Conservation (phyloP, 1,139 yeast genomes). For the Saccharomyces hybrid region DNA sequence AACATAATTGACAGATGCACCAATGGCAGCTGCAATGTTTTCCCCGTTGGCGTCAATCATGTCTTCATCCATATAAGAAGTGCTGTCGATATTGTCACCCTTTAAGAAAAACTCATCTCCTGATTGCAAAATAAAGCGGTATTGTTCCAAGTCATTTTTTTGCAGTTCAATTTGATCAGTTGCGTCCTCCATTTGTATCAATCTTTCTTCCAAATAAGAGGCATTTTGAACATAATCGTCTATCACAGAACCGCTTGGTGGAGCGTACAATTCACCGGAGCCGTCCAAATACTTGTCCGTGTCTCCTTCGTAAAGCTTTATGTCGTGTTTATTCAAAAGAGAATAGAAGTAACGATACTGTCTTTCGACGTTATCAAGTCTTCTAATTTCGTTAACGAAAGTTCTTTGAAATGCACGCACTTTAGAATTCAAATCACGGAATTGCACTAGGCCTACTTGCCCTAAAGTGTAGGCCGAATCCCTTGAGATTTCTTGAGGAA, state of each 20-base stretch:
- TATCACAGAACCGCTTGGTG: constrained; percentile 54
- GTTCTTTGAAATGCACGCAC: constrained; percentile 81
- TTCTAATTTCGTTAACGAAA: constrained; percentile 73
- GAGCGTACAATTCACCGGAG: constrained; percentile 7
- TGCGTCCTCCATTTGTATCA: constrained; percentile 48
- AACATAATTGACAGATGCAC: constrained; percentile 48
- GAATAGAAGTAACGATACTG: constrained; percentile 40
- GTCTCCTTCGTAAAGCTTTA: constrained; percentile 40
- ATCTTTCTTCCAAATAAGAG: constrained; percentile 50
- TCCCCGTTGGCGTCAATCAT: constrained; percentile 11
- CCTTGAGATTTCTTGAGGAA: constrained; percentile 81
- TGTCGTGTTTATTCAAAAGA: constrained; percentile 43
- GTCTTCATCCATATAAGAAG: constrained; percentile 6
- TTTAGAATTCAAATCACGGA: constrained; percentile 76
- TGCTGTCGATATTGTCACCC: constrained; percentile 11
- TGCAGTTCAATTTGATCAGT: constrained; percentile 46
- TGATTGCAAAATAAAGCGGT: constrained; percentile 59
- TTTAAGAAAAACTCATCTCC: constrained; percentile 58
- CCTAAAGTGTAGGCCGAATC: constrained; percentile 82
- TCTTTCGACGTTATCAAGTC: constrained; percentile 55
- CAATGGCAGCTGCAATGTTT: constrained; percentile 6
- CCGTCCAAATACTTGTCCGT: constrained; percentile 7
- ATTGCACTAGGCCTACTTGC: constrained; percentile 73
- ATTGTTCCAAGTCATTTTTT: constrained; percentile 52
- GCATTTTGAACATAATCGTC: constrained; percentile 70